These are phyloP conservation scores for Suillus variegatus DNA, from an alignment of 768 basidiomycete genomes.

Conservation along the genomic window DNA sequence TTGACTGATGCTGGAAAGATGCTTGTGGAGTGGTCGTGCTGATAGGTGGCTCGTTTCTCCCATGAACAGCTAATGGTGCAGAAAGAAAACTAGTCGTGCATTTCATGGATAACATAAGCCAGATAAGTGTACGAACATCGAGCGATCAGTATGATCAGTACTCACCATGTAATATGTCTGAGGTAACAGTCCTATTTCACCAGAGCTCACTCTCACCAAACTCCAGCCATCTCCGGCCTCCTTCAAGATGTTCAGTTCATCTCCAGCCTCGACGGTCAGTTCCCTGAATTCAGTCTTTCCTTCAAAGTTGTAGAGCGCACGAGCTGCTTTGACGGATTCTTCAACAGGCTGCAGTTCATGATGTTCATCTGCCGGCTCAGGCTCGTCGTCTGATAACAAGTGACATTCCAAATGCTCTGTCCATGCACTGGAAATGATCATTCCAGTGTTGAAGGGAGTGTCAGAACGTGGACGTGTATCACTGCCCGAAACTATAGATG, in stretches of 20 bases:
- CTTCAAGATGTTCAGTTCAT: conserved; percentile 65
- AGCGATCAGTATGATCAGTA: conserved; percentile 18
- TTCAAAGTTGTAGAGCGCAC: conserved; percentile 73
- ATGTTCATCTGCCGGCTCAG: conserved; percentile 30
- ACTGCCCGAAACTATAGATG: conserved; percentile 16
- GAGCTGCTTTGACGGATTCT: conserved; percentile 40
- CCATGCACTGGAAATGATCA: conserved; percentile 80
- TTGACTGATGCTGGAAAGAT: conserved; percentile 28
- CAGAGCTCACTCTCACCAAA: conserved; percentile 56
- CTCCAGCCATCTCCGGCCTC: conserved; percentile 84
- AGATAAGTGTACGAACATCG: not conserved
- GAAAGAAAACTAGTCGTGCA: conserved; percentile 65
- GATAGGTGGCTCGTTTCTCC: conserved; percentile 37
- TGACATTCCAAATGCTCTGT: conserved; percentile 56
- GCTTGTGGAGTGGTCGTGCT: conserved; percentile 52
- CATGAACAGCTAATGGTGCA: conserved; percentile 39
- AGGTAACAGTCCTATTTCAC: conserved; percentile 70
- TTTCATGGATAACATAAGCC: conserved; percentile 35
- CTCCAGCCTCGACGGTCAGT: conserved; percentile 66
- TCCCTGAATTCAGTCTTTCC: conserved; percentile 78
- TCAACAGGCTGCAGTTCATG: conserved; percentile 21
- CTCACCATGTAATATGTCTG: conserved; percentile 71
- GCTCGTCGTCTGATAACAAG: conserved; percentile 56
- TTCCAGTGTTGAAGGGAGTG: conserved; percentile 68
- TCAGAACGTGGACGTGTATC: conserved; percentile 31